Evolutionary conservation across 257 asterid species (phyloP).

Genomic region (Solanum piurae): DNA sequence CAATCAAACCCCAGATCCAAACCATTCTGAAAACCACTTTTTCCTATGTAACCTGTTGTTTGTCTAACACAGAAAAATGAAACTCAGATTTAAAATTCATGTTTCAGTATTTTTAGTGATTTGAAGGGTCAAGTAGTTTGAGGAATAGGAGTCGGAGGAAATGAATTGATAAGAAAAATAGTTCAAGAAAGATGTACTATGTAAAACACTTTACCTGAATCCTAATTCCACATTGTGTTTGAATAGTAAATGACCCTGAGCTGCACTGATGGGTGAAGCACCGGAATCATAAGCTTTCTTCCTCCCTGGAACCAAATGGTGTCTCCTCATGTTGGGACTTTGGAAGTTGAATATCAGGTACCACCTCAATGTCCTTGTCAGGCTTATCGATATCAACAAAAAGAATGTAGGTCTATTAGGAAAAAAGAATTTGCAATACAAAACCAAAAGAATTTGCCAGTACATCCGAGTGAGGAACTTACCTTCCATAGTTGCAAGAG

Average conservation of each 20-base stretch:
- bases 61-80: background rate
- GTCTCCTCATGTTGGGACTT: constrained; percentile 18
- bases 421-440: background rate
- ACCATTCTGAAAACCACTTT: background rate
- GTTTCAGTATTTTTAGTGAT: background rate
- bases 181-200: background rate
- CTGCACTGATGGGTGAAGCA: background rate
- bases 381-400: constrained; percentile 35
- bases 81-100: background rate
- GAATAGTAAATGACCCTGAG: background rate
- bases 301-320: constrained; percentile 11
- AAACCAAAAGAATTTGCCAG: background rate
- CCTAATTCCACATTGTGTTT: background rate
- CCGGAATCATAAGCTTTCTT: constrained; percentile 1
- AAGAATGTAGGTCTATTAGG: background rate
- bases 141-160: background rate
- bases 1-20: constrained; percentile 69
- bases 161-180: background rate
- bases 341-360: constrained; percentile 41
- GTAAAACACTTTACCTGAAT: background rate
- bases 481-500: constrained; percentile 81
- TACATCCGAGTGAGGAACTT: background rate
- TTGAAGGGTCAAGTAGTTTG: background rate
- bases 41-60: background rate
- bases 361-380: constrained; percentile 67